Conservation (phyloP, 1,284 basidiomycete genomes). For the Volvariella volvacea region DNA sequence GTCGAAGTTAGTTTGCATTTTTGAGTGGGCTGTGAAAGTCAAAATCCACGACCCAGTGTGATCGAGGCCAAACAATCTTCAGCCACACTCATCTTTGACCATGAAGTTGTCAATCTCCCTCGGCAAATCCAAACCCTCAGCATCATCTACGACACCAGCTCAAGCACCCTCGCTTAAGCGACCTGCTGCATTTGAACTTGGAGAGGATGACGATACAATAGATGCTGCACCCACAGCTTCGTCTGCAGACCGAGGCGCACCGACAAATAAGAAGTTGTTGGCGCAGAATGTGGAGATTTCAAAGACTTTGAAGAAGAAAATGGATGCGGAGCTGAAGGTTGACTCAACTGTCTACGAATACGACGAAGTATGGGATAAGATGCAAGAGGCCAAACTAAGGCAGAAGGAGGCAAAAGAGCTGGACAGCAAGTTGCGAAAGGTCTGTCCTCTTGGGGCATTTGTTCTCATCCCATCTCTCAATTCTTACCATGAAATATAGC, state of each 20-base stretch:
- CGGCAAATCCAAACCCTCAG: slow-evolving; percentile 47
- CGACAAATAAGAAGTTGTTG: slow-evolving; percentile 46
- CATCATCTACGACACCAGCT: slow-evolving; percentile 30
- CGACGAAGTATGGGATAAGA: slow-evolving; percentile 93
- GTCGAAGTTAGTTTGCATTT: slow-evolving; percentile 63
- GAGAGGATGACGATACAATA: slow-evolving; percentile 55
- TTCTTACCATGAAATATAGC: slow-evolving; percentile 38
- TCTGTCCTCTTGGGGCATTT: slow-evolving; percentile 24
- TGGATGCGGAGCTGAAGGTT: slow-evolving; percentile 72
- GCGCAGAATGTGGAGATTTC: slow-evolving; percentile 55
- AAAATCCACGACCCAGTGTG: too few relatives aligned
- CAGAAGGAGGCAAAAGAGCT: slow-evolving; percentile 72
- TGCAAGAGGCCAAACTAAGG: slow-evolving; percentile 80
- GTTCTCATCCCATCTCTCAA: slow-evolving; percentile 9
- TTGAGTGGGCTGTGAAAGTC: slow-evolving; percentile 5
- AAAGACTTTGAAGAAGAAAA: slow-evolving; percentile 52
- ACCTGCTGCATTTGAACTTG: slow-evolving; percentile 52
- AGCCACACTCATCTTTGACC: slow-evolving; percentile 14
- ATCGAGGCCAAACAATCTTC: slow-evolving; percentile 15
- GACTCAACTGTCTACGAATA: slow-evolving; percentile 92
- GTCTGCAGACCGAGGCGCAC: slow-evolving; percentile 25
- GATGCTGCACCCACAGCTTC: slow-evolving; percentile 41
- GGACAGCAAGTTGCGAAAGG: slow-evolving; percentile 71
- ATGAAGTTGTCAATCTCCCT: slow-evolving; percentile 84
- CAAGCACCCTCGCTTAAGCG: slow-evolving; percentile 45